Evolutionary conservation across 192 early-diverging fungal species (phyloP), one percentile per base, ranked within the genome.

Genomic region (Endogone sp.): DNA sequence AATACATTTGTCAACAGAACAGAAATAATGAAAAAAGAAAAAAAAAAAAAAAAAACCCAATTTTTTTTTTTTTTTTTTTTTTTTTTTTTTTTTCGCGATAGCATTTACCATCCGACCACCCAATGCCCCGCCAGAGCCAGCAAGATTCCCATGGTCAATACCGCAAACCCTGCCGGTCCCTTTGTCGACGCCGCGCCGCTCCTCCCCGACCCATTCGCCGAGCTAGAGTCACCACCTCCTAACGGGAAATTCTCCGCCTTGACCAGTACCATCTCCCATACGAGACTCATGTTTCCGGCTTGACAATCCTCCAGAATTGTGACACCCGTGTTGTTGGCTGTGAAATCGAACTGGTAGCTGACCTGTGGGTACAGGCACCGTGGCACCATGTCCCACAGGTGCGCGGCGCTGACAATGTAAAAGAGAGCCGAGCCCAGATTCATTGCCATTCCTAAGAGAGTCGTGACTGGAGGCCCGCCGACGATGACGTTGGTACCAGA

Each of bases 311-410:
- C 71, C 20, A 72, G 30, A 4, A 26, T 21, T 4, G 71, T 72
- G n/a, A 72, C 71, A 21, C 64, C 71, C 20, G 71, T 72, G 32
- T 72, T 72, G 60, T 65, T 72, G 9, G 71, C n/a, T 11, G 71
- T 72, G 22, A 65, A 72, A 27, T 65, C 59, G 57, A 72, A 72
- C 3, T 54, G 28, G 32, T 72, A 66, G 26, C 29, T 66, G 16
- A 65, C 56, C 0, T 26, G 28, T 26, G 71, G 64, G 32, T 66
- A 59, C 10, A 72, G 4, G 27, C 71, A 72, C 11, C 71, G 71
- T 8, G 71, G 60, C 11, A 27, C 26, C 71, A 72, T 72, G 29
- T 72, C 65, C 71, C 71, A 72, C 2, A 72, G 60, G 67, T 72
- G 71, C 2, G 71, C 63, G 11, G 64, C 71, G 29, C 65, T 67